Base-by-base conservation (phyloP, 768 basidiomycete species). In the Phlebiopsis flavidoalba region DNA sequence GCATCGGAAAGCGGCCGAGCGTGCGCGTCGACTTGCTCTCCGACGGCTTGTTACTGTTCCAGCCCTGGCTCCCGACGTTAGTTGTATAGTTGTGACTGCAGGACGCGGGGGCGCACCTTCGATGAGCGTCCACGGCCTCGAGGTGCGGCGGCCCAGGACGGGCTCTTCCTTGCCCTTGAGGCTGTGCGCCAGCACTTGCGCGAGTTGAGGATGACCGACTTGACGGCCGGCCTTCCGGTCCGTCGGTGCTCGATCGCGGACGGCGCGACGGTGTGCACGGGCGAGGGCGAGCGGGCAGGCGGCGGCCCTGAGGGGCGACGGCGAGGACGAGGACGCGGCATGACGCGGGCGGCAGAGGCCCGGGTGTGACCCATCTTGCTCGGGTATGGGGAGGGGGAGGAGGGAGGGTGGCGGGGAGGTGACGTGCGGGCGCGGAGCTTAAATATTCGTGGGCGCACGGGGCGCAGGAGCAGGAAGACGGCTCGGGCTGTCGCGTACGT, bases 101-200 rank as follows among this genome's bases (percentile, higher is more conserved):
- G 6, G 37, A 15, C 24, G 21, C 37, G 40, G 37, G 14, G 21
- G 15, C 54, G 37, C 62, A 87, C 89, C 89, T 80, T 89, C 85
- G 47, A 91, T 80, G 64, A 91, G 77, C 45, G 87, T n/a, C n/a
- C n/a, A n/a, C 86, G 31, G 85, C 87, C 75, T 91, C 89, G 54
- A 91, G 83, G 65, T 87, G 82, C 11, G 86, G 87, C 56, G 89
- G 89, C 89, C 89, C n/a, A n/a, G 91, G 21, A 91, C 88, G 10
- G 86, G 80, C 69, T 91, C 88, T 33, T 84, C 83, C 63, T 72
- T 74, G 49, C 87, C 88, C 69, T 83, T 82, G 26, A 86, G 72
- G 0, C 86, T 88, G n/a, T n/a, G 70, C 89, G 88, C 87, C 87
- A 91, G 67, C 81, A 86, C 72, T 89, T 89, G 64, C 89, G 82